Evolutionary conservation across 208 protist genomes (phyloP).

Genomic region (Wallacemonas rigidus): DNA sequence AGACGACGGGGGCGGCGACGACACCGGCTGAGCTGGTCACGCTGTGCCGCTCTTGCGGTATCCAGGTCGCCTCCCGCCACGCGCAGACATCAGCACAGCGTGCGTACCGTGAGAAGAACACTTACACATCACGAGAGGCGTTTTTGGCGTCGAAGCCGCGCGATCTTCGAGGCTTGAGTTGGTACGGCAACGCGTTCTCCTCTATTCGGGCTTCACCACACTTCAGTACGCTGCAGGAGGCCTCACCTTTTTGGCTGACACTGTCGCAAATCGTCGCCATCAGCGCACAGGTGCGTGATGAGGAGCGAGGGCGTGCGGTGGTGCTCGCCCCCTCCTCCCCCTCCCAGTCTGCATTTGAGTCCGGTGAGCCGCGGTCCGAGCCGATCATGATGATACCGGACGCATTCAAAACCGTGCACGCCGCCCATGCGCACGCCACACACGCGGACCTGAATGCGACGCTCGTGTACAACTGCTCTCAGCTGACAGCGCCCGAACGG

Average conservation of each 20-base stretch:
- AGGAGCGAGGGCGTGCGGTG: constrained; percentile 26
- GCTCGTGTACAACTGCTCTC: constrained; percentile 51
- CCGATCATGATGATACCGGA: too few species aligned
- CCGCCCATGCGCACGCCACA: neutral
- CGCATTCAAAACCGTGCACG: neutral
- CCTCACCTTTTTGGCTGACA: constrained; percentile 41
- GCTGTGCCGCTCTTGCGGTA: neutral
- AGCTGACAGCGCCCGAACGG: constrained; percentile 38
- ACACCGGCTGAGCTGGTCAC: neutral
- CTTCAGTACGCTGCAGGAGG: constrained; percentile 22
- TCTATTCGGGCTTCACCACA: constrained; percentile 12
- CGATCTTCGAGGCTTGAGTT: neutral
- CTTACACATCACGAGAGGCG: neutral
- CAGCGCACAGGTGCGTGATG: constrained; percentile 25
- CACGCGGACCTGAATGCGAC: neutral
- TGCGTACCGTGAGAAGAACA: neutral
- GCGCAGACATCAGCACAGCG: neutral
- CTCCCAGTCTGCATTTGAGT: too few species aligned
- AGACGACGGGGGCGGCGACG: constrained; percentile 29
- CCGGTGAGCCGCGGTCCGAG: too few species aligned
- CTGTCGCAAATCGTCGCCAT: constrained; percentile 27
- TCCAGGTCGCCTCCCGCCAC: neutral
- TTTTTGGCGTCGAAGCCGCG: neutral
- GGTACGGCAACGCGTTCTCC: neutral
- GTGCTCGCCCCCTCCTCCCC: neutral